phyloP scores from a whole-genome alignment of 1,284 basidiomycete genomes.

The Trametes hirsuta region DNA sequence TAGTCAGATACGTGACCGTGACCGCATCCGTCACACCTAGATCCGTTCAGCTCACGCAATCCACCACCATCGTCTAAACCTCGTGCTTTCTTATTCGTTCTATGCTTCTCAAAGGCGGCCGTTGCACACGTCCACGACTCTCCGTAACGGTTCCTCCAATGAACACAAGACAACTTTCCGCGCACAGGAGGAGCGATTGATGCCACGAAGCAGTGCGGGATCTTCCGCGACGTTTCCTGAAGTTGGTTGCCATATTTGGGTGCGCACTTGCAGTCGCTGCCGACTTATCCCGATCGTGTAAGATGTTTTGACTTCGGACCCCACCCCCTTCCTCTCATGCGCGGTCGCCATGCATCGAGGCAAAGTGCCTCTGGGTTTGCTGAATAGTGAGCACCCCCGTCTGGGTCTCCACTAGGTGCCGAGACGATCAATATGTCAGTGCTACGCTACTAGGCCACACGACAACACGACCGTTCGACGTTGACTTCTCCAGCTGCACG shows the following conservation, averaged over 20 bases:
- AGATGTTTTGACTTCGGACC: neutral
- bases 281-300: neutral
- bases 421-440: too few species aligned
- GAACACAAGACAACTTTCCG: neutral
- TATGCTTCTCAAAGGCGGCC: too few species aligned
- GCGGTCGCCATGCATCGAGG: neutral
- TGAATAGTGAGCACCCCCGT: too few species aligned
- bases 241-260: conserved; percentile 20
- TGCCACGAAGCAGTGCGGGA: conserved; percentile 10
- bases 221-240: conserved; percentile 12
- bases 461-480: too few species aligned
- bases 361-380: too few species aligned
- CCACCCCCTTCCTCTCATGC: neutral
- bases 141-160: too few species aligned
- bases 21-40: conserved; percentile 25
- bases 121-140: neutral
- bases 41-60: conserved; percentile 25
- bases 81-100: neutral
- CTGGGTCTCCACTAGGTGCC: too few species aligned
- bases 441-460: too few species aligned
- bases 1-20: conserved; percentile 37
- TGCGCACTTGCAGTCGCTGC: conserved; percentile 1
- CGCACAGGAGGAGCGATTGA: neutral
- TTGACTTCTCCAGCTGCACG: too few species aligned
- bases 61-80: neutral